Percentiles rank a stretch among this genome's conserved stretches.
These are phyloP conservation scores for Hymenoscyphus fraxineus DNA, from an alignment of 2,329 filamentous ascomycete genomes.

Conservation along the genomic window DNA sequence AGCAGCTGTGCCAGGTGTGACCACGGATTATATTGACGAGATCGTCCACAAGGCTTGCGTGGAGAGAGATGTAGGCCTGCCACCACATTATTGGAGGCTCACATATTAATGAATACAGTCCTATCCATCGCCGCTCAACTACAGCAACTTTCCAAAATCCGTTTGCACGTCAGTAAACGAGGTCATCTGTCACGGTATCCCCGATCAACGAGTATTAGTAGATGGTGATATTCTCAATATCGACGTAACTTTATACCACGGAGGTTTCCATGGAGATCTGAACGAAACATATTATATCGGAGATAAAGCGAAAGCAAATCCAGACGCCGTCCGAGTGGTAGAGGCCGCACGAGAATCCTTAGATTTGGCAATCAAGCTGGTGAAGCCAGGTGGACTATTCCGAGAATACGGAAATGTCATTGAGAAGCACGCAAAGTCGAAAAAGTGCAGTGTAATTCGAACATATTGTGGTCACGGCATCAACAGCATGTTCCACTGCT, in stretches of 20 bases:
- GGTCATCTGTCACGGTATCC: constrained; percentile 97
- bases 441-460: constrained; percentile 84
- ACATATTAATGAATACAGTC: constrained; percentile 52
- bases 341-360: constrained; percentile 87
- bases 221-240: constrained; percentile 98
- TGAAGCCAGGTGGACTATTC: constrained; percentile 91
- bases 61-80: constrained; percentile 75
- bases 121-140: constrained; percentile 92
- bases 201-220: constrained; percentile 78
- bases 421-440: constrained; percentile 86
- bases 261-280: constrained; percentile 90
- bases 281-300: constrained; percentile 99
- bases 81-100: neutral
- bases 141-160: constrained; percentile 95
- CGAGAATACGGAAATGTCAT: constrained; percentile 92
- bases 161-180: constrained; percentile 96
- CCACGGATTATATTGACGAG: constrained; percentile 92
- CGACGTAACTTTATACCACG: constrained; percentile 90
- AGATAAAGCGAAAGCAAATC: constrained; percentile 76
- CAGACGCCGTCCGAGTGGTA: constrained; percentile 84
- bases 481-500: constrained; percentile 87
- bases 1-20: constrained; percentile 83
- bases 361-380: constrained; percentile 83
- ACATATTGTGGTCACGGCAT: constrained; percentile 97
- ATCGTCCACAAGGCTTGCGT: constrained; percentile 92